phyloP scores from a whole-genome alignment of 306 rosid species.

The Vigna nakashimae region DNA sequence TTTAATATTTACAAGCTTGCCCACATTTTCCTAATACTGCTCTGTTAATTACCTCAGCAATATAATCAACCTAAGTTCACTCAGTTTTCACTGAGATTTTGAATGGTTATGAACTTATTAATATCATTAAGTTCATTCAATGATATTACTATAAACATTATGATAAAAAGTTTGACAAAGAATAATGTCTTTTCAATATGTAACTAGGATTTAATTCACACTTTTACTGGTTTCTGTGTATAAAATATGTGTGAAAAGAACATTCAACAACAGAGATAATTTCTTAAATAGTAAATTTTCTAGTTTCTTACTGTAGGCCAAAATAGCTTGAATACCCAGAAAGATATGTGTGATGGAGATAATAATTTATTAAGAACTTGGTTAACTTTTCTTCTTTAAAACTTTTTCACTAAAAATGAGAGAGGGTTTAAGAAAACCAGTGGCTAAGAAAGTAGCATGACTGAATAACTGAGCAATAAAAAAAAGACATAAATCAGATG shows the following conservation, averaged over 20 bases:
- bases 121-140: neutral
- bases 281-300: too few species aligned
- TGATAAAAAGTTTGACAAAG: too few species aligned
- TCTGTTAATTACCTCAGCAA: neutral
- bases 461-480: conserved; percentile 35
- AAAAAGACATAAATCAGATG: conserved; percentile 36
- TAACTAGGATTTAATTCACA: too few species aligned
- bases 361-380: neutral
- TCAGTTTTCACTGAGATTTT: neutral
- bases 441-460: conserved; percentile 27
- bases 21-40: neutral
- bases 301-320: too few species aligned
- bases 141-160: too few species aligned
- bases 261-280: too few species aligned
- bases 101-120: neutral
- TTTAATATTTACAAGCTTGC: neutral
- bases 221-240: too few species aligned
- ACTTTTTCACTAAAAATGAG: neutral
- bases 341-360: neutral
- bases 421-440: neutral
- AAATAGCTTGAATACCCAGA: neutral
- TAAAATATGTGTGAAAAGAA: too few species aligned
- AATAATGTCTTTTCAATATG: too few species aligned
- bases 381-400: conserved; percentile 3
- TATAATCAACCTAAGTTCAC: neutral